These are phyloP conservation scores for Nothophytophthora sp. DNA, from an alignment of 352 stramenopile species.

Conservation along the genomic window DNA sequence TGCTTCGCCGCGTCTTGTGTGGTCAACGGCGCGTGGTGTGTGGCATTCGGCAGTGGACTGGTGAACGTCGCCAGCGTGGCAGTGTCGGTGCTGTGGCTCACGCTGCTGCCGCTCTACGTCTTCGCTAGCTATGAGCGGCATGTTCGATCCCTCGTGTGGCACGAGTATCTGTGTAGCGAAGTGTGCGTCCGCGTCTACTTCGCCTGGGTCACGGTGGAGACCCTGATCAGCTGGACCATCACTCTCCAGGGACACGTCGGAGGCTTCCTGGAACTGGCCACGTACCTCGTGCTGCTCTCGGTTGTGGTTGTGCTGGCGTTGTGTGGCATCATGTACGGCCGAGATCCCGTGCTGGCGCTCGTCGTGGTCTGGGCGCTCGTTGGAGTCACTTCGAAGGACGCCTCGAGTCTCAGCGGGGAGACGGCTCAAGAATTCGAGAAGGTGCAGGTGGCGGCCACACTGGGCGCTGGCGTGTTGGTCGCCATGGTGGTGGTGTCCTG, in stretches of 20 bases:
- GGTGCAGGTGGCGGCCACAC: conserved; percentile 40
- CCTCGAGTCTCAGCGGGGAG: conserved; percentile 15
- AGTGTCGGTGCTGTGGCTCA: conserved; percentile 62
- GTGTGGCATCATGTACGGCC: conserved; percentile 44
- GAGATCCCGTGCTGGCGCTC: conserved; percentile 55
- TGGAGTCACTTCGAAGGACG: conserved; percentile 46
- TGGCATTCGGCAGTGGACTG: conserved; percentile 45
- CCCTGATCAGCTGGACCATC: conserved; percentile 57
- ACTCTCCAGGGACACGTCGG: conserved; percentile 37
- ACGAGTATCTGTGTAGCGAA: conserved; percentile 61
- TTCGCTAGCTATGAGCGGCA: conserved; percentile 55
- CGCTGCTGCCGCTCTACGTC: conserved; percentile 64
- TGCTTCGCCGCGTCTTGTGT: conserved; percentile 59
- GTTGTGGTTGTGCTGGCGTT: conserved; percentile 44
- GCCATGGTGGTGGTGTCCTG: conserved; percentile 32
- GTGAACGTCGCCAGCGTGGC: conserved; percentile 41
- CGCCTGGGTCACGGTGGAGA: conserved; percentile 56
- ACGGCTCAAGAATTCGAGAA: conserved; percentile 31
- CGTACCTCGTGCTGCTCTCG: conserved; percentile 49
- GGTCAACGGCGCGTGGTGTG: conserved; percentile 50
- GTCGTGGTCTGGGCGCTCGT: conserved; percentile 54
- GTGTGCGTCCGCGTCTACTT: conserved; percentile 69
- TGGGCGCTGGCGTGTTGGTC: conserved; percentile 34
- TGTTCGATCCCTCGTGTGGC: conserved; percentile 47
- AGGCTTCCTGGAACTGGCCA: conserved; percentile 38